Base-by-base conservation (phyloP, 2,329 filamentous ascomycete species). In the Aspergillus nomiae region DNA sequence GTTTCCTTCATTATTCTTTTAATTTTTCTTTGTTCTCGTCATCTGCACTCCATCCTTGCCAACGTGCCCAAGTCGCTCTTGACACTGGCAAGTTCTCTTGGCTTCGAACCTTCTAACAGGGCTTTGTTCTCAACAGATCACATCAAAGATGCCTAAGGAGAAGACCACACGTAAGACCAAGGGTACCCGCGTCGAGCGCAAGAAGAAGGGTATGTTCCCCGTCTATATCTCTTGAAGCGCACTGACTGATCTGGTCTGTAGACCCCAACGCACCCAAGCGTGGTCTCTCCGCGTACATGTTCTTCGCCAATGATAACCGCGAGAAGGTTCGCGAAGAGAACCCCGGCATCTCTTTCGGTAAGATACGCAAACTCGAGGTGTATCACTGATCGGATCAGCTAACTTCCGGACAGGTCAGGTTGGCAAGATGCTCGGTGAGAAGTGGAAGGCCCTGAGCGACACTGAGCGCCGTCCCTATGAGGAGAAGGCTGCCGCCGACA, bases 271-370 rank as follows among this genome's bases (percentile, higher is more conserved):
- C 94, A 65, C 95, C 95, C 80, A 99, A 98, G 93, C 93, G 95
- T 83, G 95, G 94, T 85, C 92, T 99, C 57, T 98, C 95, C 59
- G 95, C 95, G 69, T 99, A 99, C 89, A 99, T 99, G 95, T 98
- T 98, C 90, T 99, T 98, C 81, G 95, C 95, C 88, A 98, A 98
- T 78, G 95, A 98, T 84, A 92, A 97, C 84, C 94, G 95, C 74
- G 94, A 98, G 79, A 96, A 95, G 81, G 95, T 99, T 73, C 92
- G 95, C 74, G 93, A 97, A 80, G 94, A 98, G 83, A 98, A 98
- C 87, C 94, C 94, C 45, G 94, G 94, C 74, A 97, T 98, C 84
- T 90, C 91, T 73, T 99, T 99, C 83, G 95, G 92, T 90, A 86
- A 72, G 86, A 78, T 38, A 32, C 24, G 7, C 26, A 14, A 38